Evolutionary conservation across 2,329 filamentous ascomycete species (phyloP).

Genomic region (Chalara sp.): DNA sequence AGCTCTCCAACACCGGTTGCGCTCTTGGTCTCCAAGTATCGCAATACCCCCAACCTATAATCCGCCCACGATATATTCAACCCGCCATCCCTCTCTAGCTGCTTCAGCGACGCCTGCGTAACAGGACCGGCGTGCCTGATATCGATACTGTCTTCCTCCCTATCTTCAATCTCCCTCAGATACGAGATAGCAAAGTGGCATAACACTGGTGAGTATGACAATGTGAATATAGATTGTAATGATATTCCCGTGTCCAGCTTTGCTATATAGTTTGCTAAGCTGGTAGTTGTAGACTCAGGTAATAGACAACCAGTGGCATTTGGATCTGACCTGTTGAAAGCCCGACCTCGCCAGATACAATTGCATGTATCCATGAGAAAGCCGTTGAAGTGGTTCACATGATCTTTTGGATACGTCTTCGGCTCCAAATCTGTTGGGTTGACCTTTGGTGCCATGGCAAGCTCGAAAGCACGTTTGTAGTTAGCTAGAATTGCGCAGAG

Average conservation of each 20-base stretch:
- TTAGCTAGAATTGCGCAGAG: constrained; percentile 61
- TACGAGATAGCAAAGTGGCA: constrained; percentile 48
- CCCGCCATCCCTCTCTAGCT: constrained; percentile 59
- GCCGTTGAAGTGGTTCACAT: constrained; percentile 69
- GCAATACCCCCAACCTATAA: constrained; percentile 67
- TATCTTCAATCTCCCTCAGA: constrained; percentile 52
- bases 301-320: constrained; percentile 49
- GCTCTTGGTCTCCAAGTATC: constrained; percentile 57
- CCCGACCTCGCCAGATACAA: constrained; percentile 69
- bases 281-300: constrained; percentile 35
- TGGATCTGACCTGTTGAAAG: constrained; percentile 59
- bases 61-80: constrained; percentile 63
- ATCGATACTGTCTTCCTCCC: constrained; percentile 35
- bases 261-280: constrained; percentile 41
- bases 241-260: constrained; percentile 39
- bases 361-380: constrained; percentile 87
- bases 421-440: constrained; percentile 16
- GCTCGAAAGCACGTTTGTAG: constrained; percentile 71
- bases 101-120: constrained; percentile 57
- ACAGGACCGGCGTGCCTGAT: constrained; percentile 61
- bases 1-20: constrained; percentile 61
- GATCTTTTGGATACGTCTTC: constrained; percentile 45
- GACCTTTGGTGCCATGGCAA: constrained; percentile 42
- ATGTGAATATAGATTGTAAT: constrained; percentile 45
- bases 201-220: constrained; percentile 53